phyloP scores from a whole-genome alignment of 108 stramenopile genomes.

The Nannochloropsis salina region DNA sequence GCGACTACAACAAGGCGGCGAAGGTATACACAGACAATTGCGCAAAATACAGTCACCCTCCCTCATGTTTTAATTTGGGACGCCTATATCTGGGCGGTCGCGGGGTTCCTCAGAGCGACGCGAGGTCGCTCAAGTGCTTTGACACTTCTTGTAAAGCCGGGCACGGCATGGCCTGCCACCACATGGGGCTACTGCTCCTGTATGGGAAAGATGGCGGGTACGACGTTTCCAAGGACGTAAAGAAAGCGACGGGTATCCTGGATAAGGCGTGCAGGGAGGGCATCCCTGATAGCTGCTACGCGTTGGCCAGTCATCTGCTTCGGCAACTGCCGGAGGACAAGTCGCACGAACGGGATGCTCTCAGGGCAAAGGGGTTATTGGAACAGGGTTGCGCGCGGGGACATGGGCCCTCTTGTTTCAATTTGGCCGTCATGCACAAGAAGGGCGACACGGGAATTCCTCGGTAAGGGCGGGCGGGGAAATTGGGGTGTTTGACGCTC shows the following conservation, averaged over 20 bases:
- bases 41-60: conserved; percentile 31
- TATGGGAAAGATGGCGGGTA: conserved; percentile 41
- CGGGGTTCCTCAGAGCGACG: conserved; percentile 43
- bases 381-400: conserved; percentile 39
- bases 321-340: conserved; percentile 30
- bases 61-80: conserved; percentile 52
- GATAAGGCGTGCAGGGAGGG: conserved; percentile 47
- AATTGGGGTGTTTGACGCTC: neutral
- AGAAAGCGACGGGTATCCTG: conserved; percentile 34
- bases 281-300: conserved; percentile 47
- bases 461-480: neutral
- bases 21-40: conserved; percentile 47
- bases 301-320: conserved; percentile 36
- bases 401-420: conserved; percentile 54
- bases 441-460: conserved; percentile 52
- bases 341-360: conserved; percentile 30
- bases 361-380: conserved; percentile 34
- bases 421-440: conserved; percentile 56
- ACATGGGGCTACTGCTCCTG: conserved; percentile 46
- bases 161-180: conserved; percentile 49
- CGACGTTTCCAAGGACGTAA: conserved; percentile 14
- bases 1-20: conserved; percentile 38
- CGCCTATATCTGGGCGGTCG: conserved; percentile 42
- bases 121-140: conserved; percentile 38
- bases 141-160: conserved; percentile 44